Percentiles rank a stretch among this genome's conserved stretches.
Evolutionary conservation across 495 filamentous ascomycete genomes (phyloP).

Genomic region (Aspergillus cavernicola): DNA sequence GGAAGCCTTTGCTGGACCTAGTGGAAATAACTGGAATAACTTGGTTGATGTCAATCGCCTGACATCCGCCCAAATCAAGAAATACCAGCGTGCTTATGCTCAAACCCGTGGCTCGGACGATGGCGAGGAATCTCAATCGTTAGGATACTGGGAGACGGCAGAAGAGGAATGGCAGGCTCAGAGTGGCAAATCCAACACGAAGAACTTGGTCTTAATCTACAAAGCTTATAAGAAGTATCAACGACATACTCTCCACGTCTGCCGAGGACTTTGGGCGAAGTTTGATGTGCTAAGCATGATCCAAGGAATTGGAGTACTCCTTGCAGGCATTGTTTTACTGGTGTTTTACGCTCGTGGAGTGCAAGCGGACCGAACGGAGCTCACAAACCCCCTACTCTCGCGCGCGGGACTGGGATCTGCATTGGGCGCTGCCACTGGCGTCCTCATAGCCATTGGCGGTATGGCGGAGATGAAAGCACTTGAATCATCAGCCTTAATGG

Average conservation of each 20-base stretch:
- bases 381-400: slow-evolving; percentile 48
- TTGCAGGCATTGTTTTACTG: slow-evolving; percentile 60
- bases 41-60: slow-evolving; percentile 71
- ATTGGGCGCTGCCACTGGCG: slow-evolving; percentile 35
- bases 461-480: slow-evolving; percentile 24
- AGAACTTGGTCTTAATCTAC: slow-evolving; percentile 44
- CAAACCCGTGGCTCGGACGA: slow-evolving; percentile 59
- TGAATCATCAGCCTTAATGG: slow-evolving; percentile 37
- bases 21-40: slow-evolving; percentile 66
- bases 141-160: slow-evolving; percentile 56
- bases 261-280: slow-evolving; percentile 80
- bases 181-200: slow-evolving; percentile 33
- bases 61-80: slow-evolving; percentile 80
- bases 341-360: slow-evolving; percentile 66
- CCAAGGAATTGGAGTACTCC: slow-evolving; percentile 68
- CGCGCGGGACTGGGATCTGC: slow-evolving; percentile 41
- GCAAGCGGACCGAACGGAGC: slow-evolving; percentile 45
- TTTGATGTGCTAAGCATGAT: slow-evolving; percentile 87
- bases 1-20: slow-evolving; percentile 77
- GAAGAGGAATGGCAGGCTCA: slow-evolving; percentile 43
- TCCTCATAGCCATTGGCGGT: slow-evolving; percentile 19
- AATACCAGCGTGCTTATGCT: slow-evolving; percentile 73
- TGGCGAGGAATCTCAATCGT: slow-evolving; percentile 49
- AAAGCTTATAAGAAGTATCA: slow-evolving; percentile 70
- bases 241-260: slow-evolving; percentile 71